Base-by-base conservation (phyloP, 352 stramenopile genomes). In the Pythium aristosporum region DNA sequence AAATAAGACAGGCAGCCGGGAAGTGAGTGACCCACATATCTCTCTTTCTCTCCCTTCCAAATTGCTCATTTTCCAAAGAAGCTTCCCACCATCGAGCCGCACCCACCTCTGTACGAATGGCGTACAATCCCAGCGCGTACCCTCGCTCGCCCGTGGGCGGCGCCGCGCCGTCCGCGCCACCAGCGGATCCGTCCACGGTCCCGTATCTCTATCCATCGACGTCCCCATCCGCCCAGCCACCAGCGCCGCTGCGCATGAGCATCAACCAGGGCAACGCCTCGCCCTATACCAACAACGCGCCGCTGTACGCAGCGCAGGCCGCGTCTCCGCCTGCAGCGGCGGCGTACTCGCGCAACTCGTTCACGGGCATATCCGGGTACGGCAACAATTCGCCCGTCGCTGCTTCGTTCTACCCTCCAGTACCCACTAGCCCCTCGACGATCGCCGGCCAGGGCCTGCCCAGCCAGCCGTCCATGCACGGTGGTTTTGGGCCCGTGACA, bases 401-500 rank as follows among this genome's bases (percentile, higher is more conserved):
- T 18, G 51, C n/a, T 13, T 30, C 43, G 5, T 30, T 16, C 43
- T 30, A 30, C 43, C 43, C 43, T 13, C 44, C 6, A 13, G 10
- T 30, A 30, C 44, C n/a, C 8, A 50, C 44, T 7, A 50, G 44
- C 28, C 44, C 8, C 44, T 30, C 44, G 34, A 44, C 18, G 21
- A n/a, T 23, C 11, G 41, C 23, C 3, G 39, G 20, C 12, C 36
- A 43, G 25, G 30, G 34, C 9, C 46, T 63, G 32, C 46, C 32
- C 12, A 47, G 13, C 18, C 63, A 65, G 21, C 52, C 44, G 37
- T 54, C 47, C 9, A 60, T 72, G 36, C 58, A 65, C 36, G 65
- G 65, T 13, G 65, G 65, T 2, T 51, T 72, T 34, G 58, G 20
- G 7, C 65, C 65, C 23, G 65, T 72, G 28, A 68, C 53, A 16